phyloP scores from a whole-genome alignment of 129 eudicot species.

The Silybum marianum region DNA sequence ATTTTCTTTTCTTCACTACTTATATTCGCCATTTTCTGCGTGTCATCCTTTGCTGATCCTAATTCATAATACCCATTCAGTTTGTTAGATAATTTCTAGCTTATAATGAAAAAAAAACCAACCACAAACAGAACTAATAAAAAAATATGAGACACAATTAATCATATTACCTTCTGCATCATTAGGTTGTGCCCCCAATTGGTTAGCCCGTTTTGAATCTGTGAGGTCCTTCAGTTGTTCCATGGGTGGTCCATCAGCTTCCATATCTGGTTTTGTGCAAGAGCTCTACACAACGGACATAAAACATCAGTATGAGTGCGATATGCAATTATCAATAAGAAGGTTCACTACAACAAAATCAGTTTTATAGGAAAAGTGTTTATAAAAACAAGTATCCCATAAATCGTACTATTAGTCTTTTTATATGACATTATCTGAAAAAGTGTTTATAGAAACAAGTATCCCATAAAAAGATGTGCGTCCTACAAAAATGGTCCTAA shows the following conservation, averaged over 20 bases:
- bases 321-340: neutral
- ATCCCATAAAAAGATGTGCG: neutral
- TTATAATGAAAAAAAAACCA: neutral
- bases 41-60: slow-evolving; percentile 21
- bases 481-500: neutral
- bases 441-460: too few species aligned
- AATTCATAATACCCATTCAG: neutral
- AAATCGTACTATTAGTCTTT: neutral
- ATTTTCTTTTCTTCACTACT: slow-evolving; percentile 30
- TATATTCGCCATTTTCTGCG: slow-evolving; percentile 19
- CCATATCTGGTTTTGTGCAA: slow-evolving; percentile 82
- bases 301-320: slow-evolving; percentile 5
- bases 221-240: slow-evolving; percentile 45
- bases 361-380: neutral
- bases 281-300: slow-evolving; percentile 70
- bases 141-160: neutral
- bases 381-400: too few species aligned
- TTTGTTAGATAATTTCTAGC: neutral
- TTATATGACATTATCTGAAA: neutral
- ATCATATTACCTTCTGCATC: slow-evolving; percentile 39
- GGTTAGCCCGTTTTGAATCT: slow-evolving; percentile 35
- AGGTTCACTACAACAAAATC: neutral
- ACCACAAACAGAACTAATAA: neutral
- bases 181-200: slow-evolving; percentile 20
- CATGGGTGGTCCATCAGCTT: slow-evolving; percentile 48